Base-by-base conservation (phyloP, 1,284 basidiomycete genomes). In the Rhodotorula sp. region DNA sequence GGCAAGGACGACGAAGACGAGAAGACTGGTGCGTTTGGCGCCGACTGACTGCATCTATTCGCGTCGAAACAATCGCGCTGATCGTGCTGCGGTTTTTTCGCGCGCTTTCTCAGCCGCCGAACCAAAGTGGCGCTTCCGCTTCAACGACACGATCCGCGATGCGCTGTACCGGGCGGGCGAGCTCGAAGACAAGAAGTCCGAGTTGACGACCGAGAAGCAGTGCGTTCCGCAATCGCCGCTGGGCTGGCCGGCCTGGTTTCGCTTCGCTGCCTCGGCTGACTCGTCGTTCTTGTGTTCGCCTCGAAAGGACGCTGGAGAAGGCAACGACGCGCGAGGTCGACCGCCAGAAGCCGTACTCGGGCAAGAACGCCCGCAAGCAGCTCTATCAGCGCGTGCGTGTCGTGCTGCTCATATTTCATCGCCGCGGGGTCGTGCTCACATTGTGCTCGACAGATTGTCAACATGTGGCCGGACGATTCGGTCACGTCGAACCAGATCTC, bases 401-500 rank as follows among this genome's bases (percentile, higher is more conserved):
- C 41, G 34, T 17, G 1, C 46, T 16, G 42, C 12, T 34, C 7
- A 16, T 27, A 21, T 2, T 7, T 13, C 16, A 5, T 2, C 34
- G 34, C 16, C 27, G 2, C 9, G 3, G 27, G 19, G 12, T 25
- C 56, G 55, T 25, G 66, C 19, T 23, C 2, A 17, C 46, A 3
- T 27, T 50, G 25, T 7, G 52, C 21, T 16, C 12, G 8, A 2
- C 45, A 78, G 77, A 67, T 78, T 19, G 56, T 70, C 50, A 61
- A 72, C 5, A 41, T 78, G 7, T 78, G 78, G 78, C 75, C 77
- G 2, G 52, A 66, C 12, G 73, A 64, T 23, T 52, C 49, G 12
- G 75, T 78, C 69, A 67, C 67, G 16, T 64, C 72, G 55, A 78
- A 78, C 58, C 78, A 77, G 64, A 62, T 78, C 21, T 77, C 77